Evolutionary conservation across 345 rosid species (phyloP), one percentile per base, ranked within the genome.

Genomic region (Pistacia atlantica): DNA sequence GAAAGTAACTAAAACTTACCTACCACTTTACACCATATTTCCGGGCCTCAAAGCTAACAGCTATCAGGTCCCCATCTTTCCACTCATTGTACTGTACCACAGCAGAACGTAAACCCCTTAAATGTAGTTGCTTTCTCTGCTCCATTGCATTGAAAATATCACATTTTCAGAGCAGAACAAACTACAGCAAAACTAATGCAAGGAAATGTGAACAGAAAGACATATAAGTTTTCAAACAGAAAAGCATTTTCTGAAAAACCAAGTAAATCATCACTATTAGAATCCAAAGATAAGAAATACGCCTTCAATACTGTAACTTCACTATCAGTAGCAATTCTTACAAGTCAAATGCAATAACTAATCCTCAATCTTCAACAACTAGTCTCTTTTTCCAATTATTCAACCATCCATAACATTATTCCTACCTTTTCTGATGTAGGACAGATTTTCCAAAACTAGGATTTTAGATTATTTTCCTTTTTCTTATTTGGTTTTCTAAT

Each of bases 1-100:
- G 48, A 62, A 57, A 17, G 16, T 54, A 37, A 16, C 37, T 54
- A 38, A 55, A 48, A 45, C 82, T 67, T 73, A 90, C 33, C 2
- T 31, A 31, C 96, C 97, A 94, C 64, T 87, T 93, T n/a, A 95
- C 89, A 60, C 98, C 97, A 54, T 80, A 87, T 70, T 73, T 82
- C 42, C 99, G 94, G 11, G 99, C 99, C 80, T 95, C 99, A 48
- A 93, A 95, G 35, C 98, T 79, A 75, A 95, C 98, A 35, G 98
- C 98, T 75, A 95, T 92, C 87, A 95, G 85, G 58, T 67, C 98
- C 66, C 99, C 99, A 56, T 98, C 97, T 88, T 93, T 94, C 97
- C 97, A 93, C 78, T 93, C 95, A 57, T 95, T 95, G 84, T 95
- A 95, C 84, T 93, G 99, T 38, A 95, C 99, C 84, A 95, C 99